phyloP scores from a whole-genome alignment of 345 rosid genomes.

The Cochlearia excelsa region DNA sequence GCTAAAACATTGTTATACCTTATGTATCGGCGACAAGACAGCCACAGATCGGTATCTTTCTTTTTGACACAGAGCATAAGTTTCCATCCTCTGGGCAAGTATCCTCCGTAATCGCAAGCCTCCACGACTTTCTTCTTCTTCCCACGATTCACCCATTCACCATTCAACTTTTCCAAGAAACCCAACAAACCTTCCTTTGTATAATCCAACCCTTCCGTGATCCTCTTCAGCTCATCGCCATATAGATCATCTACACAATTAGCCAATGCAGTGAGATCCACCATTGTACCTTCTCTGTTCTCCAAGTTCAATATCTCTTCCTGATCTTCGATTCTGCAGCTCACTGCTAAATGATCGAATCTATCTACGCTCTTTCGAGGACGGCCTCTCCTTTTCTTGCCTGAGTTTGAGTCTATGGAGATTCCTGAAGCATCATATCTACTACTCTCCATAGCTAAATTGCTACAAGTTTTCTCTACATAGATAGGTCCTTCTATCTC shows the following conservation, averaged over 20 bases:
- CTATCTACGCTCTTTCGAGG: slow-evolving; percentile 43
- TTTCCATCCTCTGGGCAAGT: slow-evolving; percentile 66
- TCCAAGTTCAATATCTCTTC: slow-evolving; percentile 24
- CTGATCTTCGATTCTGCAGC: neutral
- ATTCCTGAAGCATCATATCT: slow-evolving; percentile 17
- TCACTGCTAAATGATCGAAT: slow-evolving; percentile 1
- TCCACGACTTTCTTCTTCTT: slow-evolving; percentile 63
- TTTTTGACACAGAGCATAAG: slow-evolving; percentile 57
- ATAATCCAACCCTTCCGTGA: slow-evolving; percentile 43
- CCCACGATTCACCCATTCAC: slow-evolving; percentile 62
- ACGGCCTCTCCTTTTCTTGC: slow-evolving; percentile 67
- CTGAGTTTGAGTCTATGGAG: slow-evolving; percentile 17
- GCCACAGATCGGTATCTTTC: slow-evolving; percentile 44
- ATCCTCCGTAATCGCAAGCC: slow-evolving; percentile 51
- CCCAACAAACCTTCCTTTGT: slow-evolving; percentile 48
- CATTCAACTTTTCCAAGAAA: slow-evolving; percentile 52
- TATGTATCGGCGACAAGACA: slow-evolving; percentile 58
- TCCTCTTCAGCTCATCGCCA: slow-evolving; percentile 56
- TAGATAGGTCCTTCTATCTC: neutral
- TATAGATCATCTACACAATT: slow-evolving; percentile 41
- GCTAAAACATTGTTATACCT: slow-evolving; percentile 45
- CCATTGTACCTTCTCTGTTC: slow-evolving; percentile 36
- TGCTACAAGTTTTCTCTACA: slow-evolving; percentile 14
- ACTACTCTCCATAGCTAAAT: slow-evolving; percentile 18
- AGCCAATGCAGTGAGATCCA: slow-evolving; percentile 36